A percentile compares a stretch with the other conserved stretches of the same genome.
Evolutionary conservation across 768 basidiomycete species (phyloP).

Genomic region (Lentinula raphanica): DNA sequence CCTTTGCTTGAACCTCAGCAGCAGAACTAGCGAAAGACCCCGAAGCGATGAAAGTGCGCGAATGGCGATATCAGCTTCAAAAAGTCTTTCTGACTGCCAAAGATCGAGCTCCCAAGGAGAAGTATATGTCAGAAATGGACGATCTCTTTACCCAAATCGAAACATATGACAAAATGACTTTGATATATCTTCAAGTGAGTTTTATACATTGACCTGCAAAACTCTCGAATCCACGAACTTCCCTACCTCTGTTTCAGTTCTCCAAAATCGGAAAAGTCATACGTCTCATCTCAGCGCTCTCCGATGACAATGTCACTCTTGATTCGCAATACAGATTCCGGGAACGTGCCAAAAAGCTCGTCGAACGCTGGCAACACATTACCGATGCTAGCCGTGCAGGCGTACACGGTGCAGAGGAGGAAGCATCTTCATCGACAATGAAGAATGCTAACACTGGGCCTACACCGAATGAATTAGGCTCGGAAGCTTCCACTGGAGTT

Average conservation of each 20-base stretch:
- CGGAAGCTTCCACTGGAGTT: background rate
- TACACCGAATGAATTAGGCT: background rate
- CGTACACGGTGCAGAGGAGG: background rate
- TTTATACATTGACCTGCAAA: background rate
- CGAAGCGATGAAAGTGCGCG: constrained; percentile 62
- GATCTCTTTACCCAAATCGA: constrained; percentile 74
- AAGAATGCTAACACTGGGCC: background rate
- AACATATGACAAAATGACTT: constrained; percentile 68
- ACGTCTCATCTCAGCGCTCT: constrained; percentile 71
- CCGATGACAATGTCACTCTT: constrained; percentile 52
- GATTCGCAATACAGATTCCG: constrained; percentile 64
- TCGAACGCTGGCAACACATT: constrained; percentile 64
- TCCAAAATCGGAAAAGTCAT: constrained; percentile 86
- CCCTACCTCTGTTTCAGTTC: constrained; percentile 37
- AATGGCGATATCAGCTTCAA: constrained; percentile 91
- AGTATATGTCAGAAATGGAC: constrained; percentile 79
- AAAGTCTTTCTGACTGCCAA: constrained; percentile 72
- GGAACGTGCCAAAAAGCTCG: constrained; percentile 61
- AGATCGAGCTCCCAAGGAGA: constrained; percentile 54
- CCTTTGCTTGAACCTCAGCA: too few species aligned
- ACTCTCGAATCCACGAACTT: background rate
- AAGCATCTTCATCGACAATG: too few species aligned
- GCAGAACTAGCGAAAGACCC: constrained; percentile 64
- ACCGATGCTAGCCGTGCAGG: constrained; percentile 29
- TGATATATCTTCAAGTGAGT: constrained; percentile 58